These are phyloP conservation scores for Elaeis oleifera DNA, from an alignment of 202 grass and related monocot genomes.

Conservation along the genomic window DNA sequence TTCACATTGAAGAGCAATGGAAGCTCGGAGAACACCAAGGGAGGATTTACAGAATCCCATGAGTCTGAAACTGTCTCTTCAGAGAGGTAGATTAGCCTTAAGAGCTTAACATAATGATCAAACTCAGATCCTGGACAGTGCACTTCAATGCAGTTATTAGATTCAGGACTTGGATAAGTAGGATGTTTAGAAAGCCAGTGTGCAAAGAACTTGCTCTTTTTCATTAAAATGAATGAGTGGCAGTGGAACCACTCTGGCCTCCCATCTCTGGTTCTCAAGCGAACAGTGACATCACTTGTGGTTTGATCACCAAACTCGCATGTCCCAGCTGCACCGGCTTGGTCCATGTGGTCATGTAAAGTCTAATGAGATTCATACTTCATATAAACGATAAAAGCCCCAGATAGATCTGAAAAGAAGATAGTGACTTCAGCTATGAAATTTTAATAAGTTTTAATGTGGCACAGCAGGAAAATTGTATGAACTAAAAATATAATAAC, in stretches of 20 bases:
- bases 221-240: constrained; percentile 51
- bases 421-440: no score
- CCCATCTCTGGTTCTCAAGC: constrained; percentile 39
- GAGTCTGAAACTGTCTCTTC: constrained; percentile 49
- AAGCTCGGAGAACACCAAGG: constrained; percentile 56
- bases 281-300: constrained; percentile 58
- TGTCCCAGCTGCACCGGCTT: constrained; percentile 8
- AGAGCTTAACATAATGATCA: constrained; percentile 58
- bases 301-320: constrained; percentile 49
- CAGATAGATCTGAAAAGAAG: no score
- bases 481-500: no score
- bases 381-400: neutral
- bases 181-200: constrained; percentile 25
- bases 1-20: constrained; percentile 44
- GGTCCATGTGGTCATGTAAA: constrained; percentile 37
- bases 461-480: no score
- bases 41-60: constrained; percentile 72
- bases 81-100: constrained; percentile 57
- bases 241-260: constrained; percentile 53
- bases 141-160: constrained; percentile 48
- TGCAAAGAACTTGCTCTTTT: constrained; percentile 56
- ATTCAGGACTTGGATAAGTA: constrained; percentile 8
- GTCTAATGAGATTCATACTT: constrained; percentile 1
- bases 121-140: constrained; percentile 44
- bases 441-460: no score